Conservation (phyloP, 768 basidiomycete species). For the Jaapia argillacea region DNA sequence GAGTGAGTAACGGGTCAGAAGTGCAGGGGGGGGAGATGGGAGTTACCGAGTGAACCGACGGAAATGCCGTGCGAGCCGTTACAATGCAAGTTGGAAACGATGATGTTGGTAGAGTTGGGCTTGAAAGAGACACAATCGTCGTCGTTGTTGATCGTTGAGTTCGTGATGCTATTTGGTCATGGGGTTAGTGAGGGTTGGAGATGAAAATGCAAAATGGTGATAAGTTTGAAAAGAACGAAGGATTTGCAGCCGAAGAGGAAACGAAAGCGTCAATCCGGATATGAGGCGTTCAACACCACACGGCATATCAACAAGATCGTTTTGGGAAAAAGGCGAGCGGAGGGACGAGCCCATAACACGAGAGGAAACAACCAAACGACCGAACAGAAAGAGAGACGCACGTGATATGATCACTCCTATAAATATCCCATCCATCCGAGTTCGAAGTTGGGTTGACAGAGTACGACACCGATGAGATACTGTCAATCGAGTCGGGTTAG, state of each 20-base stretch:
- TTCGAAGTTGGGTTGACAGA: conserved; percentile 23
- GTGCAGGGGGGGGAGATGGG: not conserved
- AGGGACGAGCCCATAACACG: too few species aligned
- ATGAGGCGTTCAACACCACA: too few species aligned
- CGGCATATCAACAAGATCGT: too few species aligned
- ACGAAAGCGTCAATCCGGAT: too few species aligned
- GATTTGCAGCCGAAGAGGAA: too few species aligned
- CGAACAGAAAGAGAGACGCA: conserved; percentile 7
- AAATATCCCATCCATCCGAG: conserved; percentile 42
- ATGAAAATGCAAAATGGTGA: too few species aligned
- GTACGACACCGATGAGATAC: conserved; percentile 24
- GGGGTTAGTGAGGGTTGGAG: too few species aligned
- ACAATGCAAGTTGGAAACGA: conserved; percentile 31
- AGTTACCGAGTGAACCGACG: conserved; percentile 33
- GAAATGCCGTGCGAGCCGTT: conserved; percentile 37
- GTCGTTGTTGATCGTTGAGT: conserved; percentile 30
- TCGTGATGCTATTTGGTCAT: conserved; percentile 20
- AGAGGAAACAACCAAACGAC: not conserved
- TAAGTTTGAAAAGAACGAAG: too few species aligned
- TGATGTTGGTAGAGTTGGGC: conserved; percentile 33
- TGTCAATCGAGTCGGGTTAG: too few species aligned
- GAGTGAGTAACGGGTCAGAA: not conserved
- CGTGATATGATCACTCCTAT: conserved; percentile 24
- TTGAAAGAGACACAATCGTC: conserved; percentile 36
- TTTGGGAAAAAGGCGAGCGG: too few species aligned